A percentile compares a stretch with the other conserved stretches of the same genome.
Evolutionary conservation across 1,284 basidiomycete genomes (phyloP).

Genomic region (Farysia itapuensis): DNA sequence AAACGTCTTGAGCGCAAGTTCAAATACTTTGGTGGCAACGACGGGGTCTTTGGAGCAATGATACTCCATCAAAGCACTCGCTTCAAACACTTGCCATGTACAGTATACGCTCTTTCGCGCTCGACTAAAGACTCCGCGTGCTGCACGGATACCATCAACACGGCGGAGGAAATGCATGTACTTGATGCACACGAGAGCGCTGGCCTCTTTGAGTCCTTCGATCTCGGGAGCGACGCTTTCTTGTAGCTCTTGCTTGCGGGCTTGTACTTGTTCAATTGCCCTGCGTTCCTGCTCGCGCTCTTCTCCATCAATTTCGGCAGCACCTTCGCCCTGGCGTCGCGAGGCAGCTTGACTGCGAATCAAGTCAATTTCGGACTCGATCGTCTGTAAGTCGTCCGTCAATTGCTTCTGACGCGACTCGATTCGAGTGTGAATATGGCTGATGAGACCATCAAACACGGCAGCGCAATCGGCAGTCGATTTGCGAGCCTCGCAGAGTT

Average conservation of each 20-base stretch:
- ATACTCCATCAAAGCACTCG: slow-evolving; percentile 87
- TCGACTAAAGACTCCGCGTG: slow-evolving; percentile 77
- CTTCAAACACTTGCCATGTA: slow-evolving; percentile 92
- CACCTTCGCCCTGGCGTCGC: slow-evolving; percentile 54
- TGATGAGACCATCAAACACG: slow-evolving; percentile 70
- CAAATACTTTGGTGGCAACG: slow-evolving; percentile 88
- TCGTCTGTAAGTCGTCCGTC: slow-evolving; percentile 62
- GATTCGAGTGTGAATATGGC: slow-evolving; percentile 71
- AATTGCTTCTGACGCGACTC: slow-evolving; percentile 69
- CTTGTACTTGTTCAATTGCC: slow-evolving; percentile 62
- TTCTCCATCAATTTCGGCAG: slow-evolving; percentile 61
- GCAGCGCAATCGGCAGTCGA: slow-evolving; percentile 55
- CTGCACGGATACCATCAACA: slow-evolving; percentile 79
- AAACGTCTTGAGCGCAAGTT: slow-evolving; percentile 86
- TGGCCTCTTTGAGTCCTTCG: slow-evolving; percentile 63
- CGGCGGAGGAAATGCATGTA: slow-evolving; percentile 89
- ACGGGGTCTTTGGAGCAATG: slow-evolving; percentile 83
- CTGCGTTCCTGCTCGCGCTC: slow-evolving; percentile 67
- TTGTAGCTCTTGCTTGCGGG: slow-evolving; percentile 54
- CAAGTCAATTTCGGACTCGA: slow-evolving; percentile 56
- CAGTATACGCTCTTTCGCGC: slow-evolving; percentile 82
- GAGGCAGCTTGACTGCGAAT: slow-evolving; percentile 34
- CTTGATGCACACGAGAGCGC: slow-evolving; percentile 70
- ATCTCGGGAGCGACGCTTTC: slow-evolving; percentile 61
- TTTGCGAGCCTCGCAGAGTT: slow-evolving; percentile 72